These are phyloP conservation scores for Pseudogymnoascus sp. DNA, from an alignment of 2,329 filamentous ascomycete genomes.

Conservation along the genomic window DNA sequence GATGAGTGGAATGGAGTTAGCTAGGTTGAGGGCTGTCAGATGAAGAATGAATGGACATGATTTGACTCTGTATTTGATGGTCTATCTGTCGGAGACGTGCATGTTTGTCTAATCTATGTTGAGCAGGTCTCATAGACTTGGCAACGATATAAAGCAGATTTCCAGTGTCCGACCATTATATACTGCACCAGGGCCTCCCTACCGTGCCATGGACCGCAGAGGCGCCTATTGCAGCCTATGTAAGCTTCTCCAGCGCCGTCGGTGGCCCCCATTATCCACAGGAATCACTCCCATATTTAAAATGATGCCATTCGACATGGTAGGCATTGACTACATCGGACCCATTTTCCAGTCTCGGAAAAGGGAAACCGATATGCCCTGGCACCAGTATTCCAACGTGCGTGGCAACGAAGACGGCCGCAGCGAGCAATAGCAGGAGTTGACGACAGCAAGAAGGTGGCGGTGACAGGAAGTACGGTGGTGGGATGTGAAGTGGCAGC, in stretches of 20 bases:
- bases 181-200: too few species aligned
- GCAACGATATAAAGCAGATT: too few species aligned
- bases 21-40: not conserved
- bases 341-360: not conserved
- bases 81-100: not conserved
- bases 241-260: too few species aligned
- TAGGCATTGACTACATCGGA: not conserved
- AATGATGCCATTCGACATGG: too few species aligned
- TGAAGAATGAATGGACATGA: not conserved
- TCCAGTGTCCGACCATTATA: too few species aligned
- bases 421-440: not conserved
- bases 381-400: not conserved
- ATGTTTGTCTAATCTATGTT: not conserved
- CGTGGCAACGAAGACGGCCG: not conserved
- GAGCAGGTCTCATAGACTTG: not conserved
- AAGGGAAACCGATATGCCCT: not conserved
- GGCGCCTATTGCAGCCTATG: too few species aligned
- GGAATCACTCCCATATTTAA: too few species aligned
- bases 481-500: not conserved
- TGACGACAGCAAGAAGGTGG: not conserved
- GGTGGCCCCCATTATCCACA: too few species aligned
- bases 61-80: not conserved
- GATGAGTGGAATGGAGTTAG: not conserved
- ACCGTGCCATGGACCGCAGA: too few species aligned
- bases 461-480: not conserved